phyloP scores from a whole-genome alignment of 2,329 filamentous ascomycete species.

The Trichoderma sp. region DNA sequence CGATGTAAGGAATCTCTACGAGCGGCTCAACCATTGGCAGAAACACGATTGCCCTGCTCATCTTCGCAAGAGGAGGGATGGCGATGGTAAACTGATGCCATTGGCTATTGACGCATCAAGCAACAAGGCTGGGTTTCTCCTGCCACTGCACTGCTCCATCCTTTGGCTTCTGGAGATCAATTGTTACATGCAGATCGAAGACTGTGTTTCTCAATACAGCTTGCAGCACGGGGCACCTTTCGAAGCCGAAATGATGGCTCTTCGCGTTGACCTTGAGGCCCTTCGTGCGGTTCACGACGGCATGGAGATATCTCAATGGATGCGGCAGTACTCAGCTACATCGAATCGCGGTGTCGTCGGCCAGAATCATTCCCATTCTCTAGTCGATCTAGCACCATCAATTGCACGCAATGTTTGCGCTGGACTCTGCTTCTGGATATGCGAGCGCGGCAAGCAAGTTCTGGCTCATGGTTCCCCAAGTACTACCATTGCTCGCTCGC shows the following conservation, averaged over 20 bases:
- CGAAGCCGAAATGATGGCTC: conserved; percentile 7
- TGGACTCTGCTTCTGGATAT: conserved; percentile 9
- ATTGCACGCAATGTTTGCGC: conserved; percentile 14
- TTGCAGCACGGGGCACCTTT: background rate
- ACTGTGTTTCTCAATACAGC: conserved; percentile 11
- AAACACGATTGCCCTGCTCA: background rate
- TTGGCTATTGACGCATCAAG: background rate
- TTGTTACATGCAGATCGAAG: conserved; percentile 19
- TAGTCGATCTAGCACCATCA: conserved; percentile 13
- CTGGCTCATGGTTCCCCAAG: background rate
- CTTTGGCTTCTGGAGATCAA: conserved; percentile 20
- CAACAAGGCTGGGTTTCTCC: background rate
- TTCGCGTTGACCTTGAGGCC: conserved; percentile 9
- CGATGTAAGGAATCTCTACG: background rate
- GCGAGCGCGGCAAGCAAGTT: background rate
- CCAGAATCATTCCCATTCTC: background rate
- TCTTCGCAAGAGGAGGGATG: conserved; percentile 1
- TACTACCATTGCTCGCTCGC: background rate
- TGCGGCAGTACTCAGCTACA: conserved; percentile 4
- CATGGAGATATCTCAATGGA: conserved; percentile 13
- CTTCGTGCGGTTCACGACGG: conserved; percentile 5
- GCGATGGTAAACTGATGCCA: background rate
- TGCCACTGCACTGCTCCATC: conserved; percentile 3
- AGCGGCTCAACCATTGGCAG: conserved; percentile 1
- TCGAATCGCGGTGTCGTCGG: background rate